Conservation (phyloP, 2,329 filamentous ascomycete species). For the Sclerotinia sclerotiorum region DNA sequence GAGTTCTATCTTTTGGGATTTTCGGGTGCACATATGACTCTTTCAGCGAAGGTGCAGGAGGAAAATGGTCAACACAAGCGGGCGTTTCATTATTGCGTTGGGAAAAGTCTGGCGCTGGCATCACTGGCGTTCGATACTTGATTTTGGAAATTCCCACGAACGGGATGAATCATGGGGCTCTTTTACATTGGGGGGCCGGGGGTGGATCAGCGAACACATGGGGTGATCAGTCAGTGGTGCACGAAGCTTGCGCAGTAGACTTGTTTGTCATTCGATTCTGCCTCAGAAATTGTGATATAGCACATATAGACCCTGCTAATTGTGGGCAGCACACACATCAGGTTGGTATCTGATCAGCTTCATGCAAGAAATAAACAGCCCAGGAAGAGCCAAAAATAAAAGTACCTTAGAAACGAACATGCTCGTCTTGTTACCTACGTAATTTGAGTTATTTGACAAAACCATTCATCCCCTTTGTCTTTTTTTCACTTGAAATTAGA, state of each 20-base stretch:
- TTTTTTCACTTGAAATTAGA: not conserved
- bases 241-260: not conserved
- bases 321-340: not conserved
- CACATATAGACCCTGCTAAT: not conserved
- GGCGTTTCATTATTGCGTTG: not conserved
- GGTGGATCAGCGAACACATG: not conserved
- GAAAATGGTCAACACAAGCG: not conserved
- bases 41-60: constrained; percentile 12
- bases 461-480: not conserved
- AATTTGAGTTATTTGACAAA: not conserved
- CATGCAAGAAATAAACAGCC: not conserved
- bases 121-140: constrained; percentile 1
- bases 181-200: not conserved
- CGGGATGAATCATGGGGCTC: not conserved
- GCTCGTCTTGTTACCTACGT: not conserved
- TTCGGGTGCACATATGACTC: not conserved
- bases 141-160: not conserved
- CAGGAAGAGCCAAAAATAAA: not conserved
- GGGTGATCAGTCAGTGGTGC: not conserved
- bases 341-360: not conserved
- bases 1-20: not conserved
- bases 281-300: not conserved
- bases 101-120: constrained; percentile 11
- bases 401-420: not conserved
- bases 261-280: not conserved